Base-by-base conservation (phyloP, 345 rosid species). In the Iberis pinnata region DNA sequence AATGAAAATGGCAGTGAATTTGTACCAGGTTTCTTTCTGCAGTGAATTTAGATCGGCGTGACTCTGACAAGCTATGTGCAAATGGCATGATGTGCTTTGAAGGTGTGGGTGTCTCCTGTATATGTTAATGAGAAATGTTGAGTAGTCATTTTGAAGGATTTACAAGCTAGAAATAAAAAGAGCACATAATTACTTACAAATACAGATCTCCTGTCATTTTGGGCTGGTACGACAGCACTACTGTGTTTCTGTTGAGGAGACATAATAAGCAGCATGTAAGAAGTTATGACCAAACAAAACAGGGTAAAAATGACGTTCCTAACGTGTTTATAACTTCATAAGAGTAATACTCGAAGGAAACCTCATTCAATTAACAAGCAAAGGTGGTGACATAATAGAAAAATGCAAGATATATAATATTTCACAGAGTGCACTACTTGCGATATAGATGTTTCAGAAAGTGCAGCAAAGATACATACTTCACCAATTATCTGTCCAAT, bases 101-200 rank as follows among this genome's bases (percentile, higher is more conserved):
- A 68, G 98, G 93, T 5, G 96, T 79, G 35, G 98, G 95, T 26
- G 96, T 73, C 38, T 87, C 98, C 98, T 90, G 78, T 63, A 69
- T 46, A 46, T 39, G 51, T 36, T 42, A 53, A 38, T 35, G 45
- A 14, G 46, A 31, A 10, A 39, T 12, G 18, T 40, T 38, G 56
- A 29, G 27, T 43, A 53, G 42, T 38, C 46, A 33, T 12, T 43
- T 43, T 51, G 24, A 44, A 60, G 31, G 44, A 36, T 29, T 53
- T 39, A 59, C 43, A 37, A 13, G 46, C 31, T 39, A 37, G 49
- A 45, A 52, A 44, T 50, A 17, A 24, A 57, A 57, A 11, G 15
- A 17, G 12, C 16, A 16, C 32, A 27, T 31, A 22, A 41, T 33
- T 70, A 64, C 97, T 84, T 81, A 89, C 97, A 80, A 68, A 82